Evolutionary conservation across 2,329 filamentous ascomycete genomes (phyloP).

Genomic region (Fusarium sp.): DNA sequence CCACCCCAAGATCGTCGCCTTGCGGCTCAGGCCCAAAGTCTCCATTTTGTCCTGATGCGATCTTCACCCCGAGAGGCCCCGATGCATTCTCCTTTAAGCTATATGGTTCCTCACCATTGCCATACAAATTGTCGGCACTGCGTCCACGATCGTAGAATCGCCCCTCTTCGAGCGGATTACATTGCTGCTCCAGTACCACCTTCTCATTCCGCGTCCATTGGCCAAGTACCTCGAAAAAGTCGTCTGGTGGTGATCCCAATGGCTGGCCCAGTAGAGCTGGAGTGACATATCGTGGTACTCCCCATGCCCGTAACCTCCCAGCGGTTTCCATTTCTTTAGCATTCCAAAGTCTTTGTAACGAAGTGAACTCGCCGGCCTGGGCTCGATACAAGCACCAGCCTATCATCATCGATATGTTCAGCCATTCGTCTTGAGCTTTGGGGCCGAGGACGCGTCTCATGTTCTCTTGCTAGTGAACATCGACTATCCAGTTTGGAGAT

Average conservation of each 20-base stretch:
- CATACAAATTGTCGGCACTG: too few relatives aligned
- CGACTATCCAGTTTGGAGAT: background rate
- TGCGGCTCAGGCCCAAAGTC: background rate
- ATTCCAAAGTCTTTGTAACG: background rate
- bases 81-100: background rate
- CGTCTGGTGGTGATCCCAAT: too few relatives aligned
- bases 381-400: background rate
- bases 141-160: too few relatives aligned
- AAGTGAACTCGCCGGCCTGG: background rate
- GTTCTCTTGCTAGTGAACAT: background rate
- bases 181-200: too few relatives aligned
- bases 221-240: too few relatives aligned
- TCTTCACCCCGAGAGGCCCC: background rate
- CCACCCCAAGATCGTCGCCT: background rate
- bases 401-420: background rate
- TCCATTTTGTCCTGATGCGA: background rate
- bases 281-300: rapidly evolving
- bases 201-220: too few relatives aligned
- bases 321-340: background rate
- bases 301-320: background rate
- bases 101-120: background rate
- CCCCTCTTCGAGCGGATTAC: too few relatives aligned
- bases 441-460: background rate
- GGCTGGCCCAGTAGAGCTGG: background rate
- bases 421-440: background rate